Percentiles rank a stretch among this genome's conserved stretches.
These are phyloP conservation scores for Vanrija sp. DNA, from an alignment of 1,284 basidiomycete genomes.

Conservation along the genomic window DNA sequence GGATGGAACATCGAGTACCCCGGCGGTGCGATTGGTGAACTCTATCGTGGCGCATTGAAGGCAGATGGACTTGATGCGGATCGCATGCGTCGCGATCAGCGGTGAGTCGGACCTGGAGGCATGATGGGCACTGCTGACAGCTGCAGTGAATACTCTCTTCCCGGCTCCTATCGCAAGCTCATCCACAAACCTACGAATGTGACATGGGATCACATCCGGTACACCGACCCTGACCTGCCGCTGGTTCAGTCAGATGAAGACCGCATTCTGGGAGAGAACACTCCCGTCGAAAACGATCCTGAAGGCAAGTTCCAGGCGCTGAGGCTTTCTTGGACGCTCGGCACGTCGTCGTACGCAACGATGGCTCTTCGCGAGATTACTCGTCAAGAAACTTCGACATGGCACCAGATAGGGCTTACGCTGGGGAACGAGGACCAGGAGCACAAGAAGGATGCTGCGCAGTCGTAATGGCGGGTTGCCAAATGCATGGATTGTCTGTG, in stretches of 20 bases:
- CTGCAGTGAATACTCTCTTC: slow-evolving; percentile 79
- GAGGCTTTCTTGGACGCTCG: slow-evolving; percentile 72
- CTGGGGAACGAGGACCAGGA: slow-evolving; percentile 73
- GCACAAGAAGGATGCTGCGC: slow-evolving; percentile 18
- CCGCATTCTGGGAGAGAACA: slow-evolving; percentile 71
- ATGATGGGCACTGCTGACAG: neutral
- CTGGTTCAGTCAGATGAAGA: slow-evolving; percentile 95
- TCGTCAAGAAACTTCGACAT: slow-evolving; percentile 84
- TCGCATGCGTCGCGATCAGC: slow-evolving; percentile 81
- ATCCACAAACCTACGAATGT: slow-evolving; percentile 77
- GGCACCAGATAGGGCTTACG: slow-evolving; percentile 76
- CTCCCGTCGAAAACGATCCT: slow-evolving; percentile 55
- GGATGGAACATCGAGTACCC: slow-evolving; percentile 90
- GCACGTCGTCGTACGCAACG: slow-evolving; percentile 86
- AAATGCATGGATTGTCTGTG: neutral
- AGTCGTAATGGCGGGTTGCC: neutral
- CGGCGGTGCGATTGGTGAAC: slow-evolving; percentile 71
- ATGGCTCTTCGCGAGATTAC: slow-evolving; percentile 93
- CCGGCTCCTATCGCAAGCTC: slow-evolving; percentile 89
- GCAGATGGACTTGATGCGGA: slow-evolving; percentile 83
- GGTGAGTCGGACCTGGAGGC: slow-evolving; percentile 53
- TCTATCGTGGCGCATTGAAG: slow-evolving; percentile 73
- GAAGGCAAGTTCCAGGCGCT: slow-evolving; percentile 78
- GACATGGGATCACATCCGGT: slow-evolving; percentile 74
- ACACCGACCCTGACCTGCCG: slow-evolving; percentile 88